These are phyloP conservation scores for Paxillus ammoniavirescens DNA, from an alignment of 768 basidiomycete genomes.

Conservation along the genomic window DNA sequence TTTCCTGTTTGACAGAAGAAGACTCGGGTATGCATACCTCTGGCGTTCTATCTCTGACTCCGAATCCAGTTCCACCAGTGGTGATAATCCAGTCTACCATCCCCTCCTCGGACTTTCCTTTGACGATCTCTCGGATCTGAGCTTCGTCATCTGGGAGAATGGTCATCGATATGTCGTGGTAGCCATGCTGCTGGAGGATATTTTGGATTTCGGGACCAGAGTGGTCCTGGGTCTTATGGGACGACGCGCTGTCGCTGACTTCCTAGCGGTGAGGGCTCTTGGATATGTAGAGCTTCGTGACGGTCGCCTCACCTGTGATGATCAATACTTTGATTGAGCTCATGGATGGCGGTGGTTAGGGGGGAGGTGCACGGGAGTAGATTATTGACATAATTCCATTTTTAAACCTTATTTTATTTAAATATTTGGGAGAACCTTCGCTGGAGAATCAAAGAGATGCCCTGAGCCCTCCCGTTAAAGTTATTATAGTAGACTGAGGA, in stretches of 20 bases:
- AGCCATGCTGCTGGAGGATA: conserved; percentile 41
- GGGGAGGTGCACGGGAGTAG: background rate
- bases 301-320: conserved; percentile 24
- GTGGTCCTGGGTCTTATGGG: conserved; percentile 48
- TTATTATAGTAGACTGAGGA: no score
- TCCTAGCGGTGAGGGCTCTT: conserved; percentile 3
- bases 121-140: conserved; percentile 48
- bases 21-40: conserved; percentile 48
- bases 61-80: conserved; percentile 88
- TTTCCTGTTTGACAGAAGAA: background rate
- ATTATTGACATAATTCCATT: no score
- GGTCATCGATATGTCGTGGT: conserved; percentile 33
- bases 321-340: conserved; percentile 20
- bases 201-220: conserved; percentile 65
- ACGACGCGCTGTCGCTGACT: conserved; percentile 71
- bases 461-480: no score
- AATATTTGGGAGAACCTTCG: no score
- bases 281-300: background rate
- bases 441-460: no score
- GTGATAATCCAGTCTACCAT: conserved; percentile 75
- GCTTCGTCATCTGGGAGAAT: conserved; percentile 69
- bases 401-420: no score
- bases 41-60: conserved; percentile 76
- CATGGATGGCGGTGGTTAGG: conserved; percentile 13
- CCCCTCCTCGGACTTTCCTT: conserved; percentile 42